phyloP scores from a whole-genome alignment of 2,329 filamentous ascomycete genomes.

The Juglanconis juglandina region DNA sequence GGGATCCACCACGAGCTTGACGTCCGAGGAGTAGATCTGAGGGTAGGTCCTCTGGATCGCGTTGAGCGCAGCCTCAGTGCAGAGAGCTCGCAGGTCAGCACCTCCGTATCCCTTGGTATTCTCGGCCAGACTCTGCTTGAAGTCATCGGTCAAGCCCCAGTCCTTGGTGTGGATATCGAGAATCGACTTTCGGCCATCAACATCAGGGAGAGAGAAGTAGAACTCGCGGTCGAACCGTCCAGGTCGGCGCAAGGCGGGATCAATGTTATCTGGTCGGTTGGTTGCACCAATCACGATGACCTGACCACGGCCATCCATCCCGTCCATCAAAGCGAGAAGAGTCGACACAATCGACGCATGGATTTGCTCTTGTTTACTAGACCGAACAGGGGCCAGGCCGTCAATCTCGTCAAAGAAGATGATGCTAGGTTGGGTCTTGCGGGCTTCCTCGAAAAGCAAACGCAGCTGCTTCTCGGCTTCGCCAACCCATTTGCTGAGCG shows the following conservation, averaged over 20 bases:
- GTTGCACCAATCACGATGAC: slow-evolving; percentile 99
- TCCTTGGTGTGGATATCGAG: slow-evolving; percentile 93
- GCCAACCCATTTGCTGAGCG: slow-evolving; percentile 97
- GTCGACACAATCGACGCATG: slow-evolving; percentile 97
- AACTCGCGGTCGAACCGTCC: slow-evolving; percentile 97
- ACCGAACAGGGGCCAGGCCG: slow-evolving; percentile 89
- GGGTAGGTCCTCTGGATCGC: slow-evolving; percentile 93
- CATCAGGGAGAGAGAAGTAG: slow-evolving; percentile 89
- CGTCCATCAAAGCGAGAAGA: slow-evolving; percentile 90
- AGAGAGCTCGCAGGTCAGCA: slow-evolving; percentile 88
- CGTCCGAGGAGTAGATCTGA: slow-evolving; percentile 87
- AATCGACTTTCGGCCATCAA: slow-evolving; percentile 76
- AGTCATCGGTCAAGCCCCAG: slow-evolving; percentile 76
- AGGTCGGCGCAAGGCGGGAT: slow-evolving; percentile 88
- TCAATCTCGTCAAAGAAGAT: slow-evolving; percentile 99
- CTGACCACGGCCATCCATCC: slow-evolving; percentile 96
- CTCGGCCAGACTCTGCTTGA: slow-evolving; percentile 81
- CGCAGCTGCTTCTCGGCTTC: slow-evolving; percentile 95
- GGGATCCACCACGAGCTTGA: slow-evolving; percentile 86
- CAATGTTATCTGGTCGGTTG: slow-evolving; percentile 93
- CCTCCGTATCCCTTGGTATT: slow-evolving; percentile 95
- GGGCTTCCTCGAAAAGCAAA: slow-evolving; percentile 89
- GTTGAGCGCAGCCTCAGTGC: slow-evolving; percentile 93
- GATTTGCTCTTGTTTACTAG: slow-evolving; percentile 98
- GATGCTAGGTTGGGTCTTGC: slow-evolving; percentile 94